Percentiles rank a stretch among this genome's conserved stretches.
Conservation (phyloP, 352 stramenopile species). For the Phytophthora hibernalis region DNA sequence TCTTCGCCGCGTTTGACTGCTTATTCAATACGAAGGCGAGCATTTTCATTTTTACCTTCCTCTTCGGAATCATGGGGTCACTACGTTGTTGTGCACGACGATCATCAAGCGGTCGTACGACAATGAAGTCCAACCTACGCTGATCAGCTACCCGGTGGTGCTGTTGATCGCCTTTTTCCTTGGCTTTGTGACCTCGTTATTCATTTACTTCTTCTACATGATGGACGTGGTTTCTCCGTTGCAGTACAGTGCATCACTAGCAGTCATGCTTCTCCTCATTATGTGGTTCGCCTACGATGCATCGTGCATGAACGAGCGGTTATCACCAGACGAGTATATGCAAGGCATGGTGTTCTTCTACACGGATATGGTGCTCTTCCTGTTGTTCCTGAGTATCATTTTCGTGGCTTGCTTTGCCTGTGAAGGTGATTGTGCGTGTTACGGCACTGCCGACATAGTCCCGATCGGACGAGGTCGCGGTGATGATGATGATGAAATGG, state of each 20-base stretch:
- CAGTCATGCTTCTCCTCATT: constrained; percentile 67
- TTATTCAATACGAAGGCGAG: constrained; percentile 65
- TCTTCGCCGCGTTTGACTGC: constrained; percentile 63
- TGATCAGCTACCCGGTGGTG: constrained; percentile 69
- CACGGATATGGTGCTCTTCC: constrained; percentile 83
- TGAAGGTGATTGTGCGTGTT: constrained; percentile 78
- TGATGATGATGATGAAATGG: constrained; percentile 40
- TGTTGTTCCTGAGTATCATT: constrained; percentile 82
- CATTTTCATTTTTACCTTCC: constrained; percentile 71
- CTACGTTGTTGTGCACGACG: constrained; percentile 59
- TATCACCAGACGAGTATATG: constrained; percentile 86
- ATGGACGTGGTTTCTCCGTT: constrained; percentile 53
- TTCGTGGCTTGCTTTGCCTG: constrained; percentile 81
- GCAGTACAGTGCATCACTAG: constrained; percentile 64
- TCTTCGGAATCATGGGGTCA: constrained; percentile 72
- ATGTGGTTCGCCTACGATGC: constrained; percentile 86
- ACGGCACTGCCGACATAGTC: constrained; percentile 72
- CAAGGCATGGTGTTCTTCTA: constrained; percentile 88
- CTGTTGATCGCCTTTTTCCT: constrained; percentile 63
- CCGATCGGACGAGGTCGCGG: constrained; percentile 46
- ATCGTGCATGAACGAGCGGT: constrained; percentile 78
- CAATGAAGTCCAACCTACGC: constrained; percentile 34
- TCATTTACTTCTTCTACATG: constrained; percentile 73
- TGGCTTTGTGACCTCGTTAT: constrained; percentile 60
- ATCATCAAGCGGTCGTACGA: constrained; percentile 51